Conservation (phyloP, 1,284 basidiomycete species). For the Flammula alnicola region DNA sequence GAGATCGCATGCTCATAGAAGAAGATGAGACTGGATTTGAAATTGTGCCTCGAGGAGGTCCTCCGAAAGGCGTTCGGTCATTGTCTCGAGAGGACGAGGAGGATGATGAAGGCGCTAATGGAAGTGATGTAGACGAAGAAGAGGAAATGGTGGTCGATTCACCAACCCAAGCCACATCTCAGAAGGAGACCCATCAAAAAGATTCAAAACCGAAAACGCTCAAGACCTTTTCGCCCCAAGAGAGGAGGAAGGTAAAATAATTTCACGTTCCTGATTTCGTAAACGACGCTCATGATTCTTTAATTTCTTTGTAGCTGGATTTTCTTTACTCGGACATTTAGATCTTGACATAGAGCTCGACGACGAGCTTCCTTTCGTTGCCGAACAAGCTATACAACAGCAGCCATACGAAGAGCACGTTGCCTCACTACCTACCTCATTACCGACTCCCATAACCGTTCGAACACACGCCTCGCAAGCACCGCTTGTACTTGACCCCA, state of each 20-base stretch:
- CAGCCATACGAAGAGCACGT: constrained; percentile 14
- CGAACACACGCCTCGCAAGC: constrained; percentile 27
- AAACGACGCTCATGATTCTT: no score
- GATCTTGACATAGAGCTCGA: constrained; percentile 71
- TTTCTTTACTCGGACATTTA: constrained; percentile 72
- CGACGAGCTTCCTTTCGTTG: constrained; percentile 44
- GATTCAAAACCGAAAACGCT: constrained; percentile 38
- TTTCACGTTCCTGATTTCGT: background rate
- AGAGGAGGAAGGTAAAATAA: constrained; percentile 69
- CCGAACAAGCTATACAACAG: constrained; percentile 23
- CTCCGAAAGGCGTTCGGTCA: constrained; percentile 9
- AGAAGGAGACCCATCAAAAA: background rate
- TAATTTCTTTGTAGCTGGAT: constrained; percentile 40
- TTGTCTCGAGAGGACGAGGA: constrained; percentile 18
- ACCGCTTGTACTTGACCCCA: constrained; percentile 48
- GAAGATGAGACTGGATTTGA: constrained; percentile 38
- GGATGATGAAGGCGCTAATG: constrained; percentile 23
- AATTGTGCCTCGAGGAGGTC: constrained; percentile 39
- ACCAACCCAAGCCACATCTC: background rate
- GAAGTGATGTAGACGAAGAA: no score
- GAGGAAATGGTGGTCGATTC: constrained; percentile 16
- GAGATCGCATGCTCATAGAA: constrained; percentile 24
- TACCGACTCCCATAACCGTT: constrained; percentile 15
- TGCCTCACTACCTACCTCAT: constrained; percentile 12
- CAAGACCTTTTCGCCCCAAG: constrained; percentile 71